Base-by-base conservation (phyloP, 1,284 basidiomycete species). In the Entoloma clypeatum region DNA sequence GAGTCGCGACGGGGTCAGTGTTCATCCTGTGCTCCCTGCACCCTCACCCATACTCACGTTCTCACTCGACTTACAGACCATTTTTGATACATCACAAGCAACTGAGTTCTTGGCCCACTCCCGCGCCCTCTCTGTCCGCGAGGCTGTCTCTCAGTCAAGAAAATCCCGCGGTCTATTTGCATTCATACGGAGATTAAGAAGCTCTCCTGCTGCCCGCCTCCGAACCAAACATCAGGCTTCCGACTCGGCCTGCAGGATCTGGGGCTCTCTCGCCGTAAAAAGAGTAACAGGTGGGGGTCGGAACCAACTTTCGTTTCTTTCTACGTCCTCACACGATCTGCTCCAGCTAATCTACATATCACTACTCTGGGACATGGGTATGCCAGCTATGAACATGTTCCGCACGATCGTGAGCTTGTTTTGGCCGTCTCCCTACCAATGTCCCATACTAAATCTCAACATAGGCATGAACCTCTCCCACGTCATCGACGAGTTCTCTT, bases 331-430 rank as follows among this genome's bases (percentile, higher is more conserved):
- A 50, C 43, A 42, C 25, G 4, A 16, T 16, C n/a, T 25, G 5
- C 19, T 27, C 5, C 40, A 79, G 91, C 87, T 4, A 93, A 94
- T 57, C 60, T 93, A 34, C 91, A 94, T 54, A 74, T 93, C 35
- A 97, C 95, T 3, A 93, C 92, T 0, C 72, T 94, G 1, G 95
- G 95, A 0, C 94, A 98, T 61, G 95, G 94, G 10, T 99, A 98
- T 59, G 72, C 83, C 39, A 92, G 86, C 55, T 74, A 75, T 48
- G 78, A 91, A 47, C 93, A 97, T 60, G 90, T 93, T 2, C 86
- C 91, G 49, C 93, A 97, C 56, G 73, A 63, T 5, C 61, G 90
- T 93, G 54, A 52, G 79, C 69, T 9, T 16, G 29, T n/a, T 39
- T 36, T 36, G 3, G 8, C 4, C 10, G 5, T 42, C 48, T 32